Evolutionary conservation across 2,329 filamentous ascomycete genomes (phyloP).

Genomic region (Phaeosphaeriaceae sp.): DNA sequence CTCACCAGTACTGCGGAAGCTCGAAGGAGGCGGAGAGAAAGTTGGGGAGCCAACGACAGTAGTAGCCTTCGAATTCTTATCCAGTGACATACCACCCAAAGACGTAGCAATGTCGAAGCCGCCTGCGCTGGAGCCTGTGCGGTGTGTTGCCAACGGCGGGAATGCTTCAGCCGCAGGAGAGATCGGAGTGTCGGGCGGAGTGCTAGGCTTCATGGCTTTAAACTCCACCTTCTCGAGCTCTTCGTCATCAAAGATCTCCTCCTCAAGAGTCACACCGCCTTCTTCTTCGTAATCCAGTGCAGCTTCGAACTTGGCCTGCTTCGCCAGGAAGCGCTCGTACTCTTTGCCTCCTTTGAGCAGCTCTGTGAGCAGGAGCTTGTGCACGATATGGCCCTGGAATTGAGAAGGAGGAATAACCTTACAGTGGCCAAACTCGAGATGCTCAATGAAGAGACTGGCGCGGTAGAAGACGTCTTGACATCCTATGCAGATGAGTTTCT

Average conservation of each 20-base stretch:
- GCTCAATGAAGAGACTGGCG: slow-evolving; percentile 58
- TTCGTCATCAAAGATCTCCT: slow-evolving; percentile 24
- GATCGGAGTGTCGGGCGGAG: slow-evolving; percentile 5
- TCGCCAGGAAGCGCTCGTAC: slow-evolving; percentile 34
- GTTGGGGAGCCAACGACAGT: slow-evolving; percentile 14
- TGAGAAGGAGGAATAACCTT: slow-evolving; percentile 48
- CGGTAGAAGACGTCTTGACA: slow-evolving; percentile 58
- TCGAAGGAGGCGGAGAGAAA: slow-evolving; percentile 1
- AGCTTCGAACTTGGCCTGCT: slow-evolving; percentile 37
- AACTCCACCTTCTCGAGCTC: slow-evolving; percentile 25
- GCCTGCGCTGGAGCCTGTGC: background rate
- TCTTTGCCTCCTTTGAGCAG: slow-evolving; percentile 28
- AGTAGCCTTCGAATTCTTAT: slow-evolving; percentile 10
- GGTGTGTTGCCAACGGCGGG: slow-evolving; percentile 28
- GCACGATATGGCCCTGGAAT: slow-evolving; percentile 58
- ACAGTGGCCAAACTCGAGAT: slow-evolving; percentile 63
- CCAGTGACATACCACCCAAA: slow-evolving; percentile 25
- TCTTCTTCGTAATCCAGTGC: slow-evolving; percentile 36
- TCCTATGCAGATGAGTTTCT: slow-evolving; percentile 61
- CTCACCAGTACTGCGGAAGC: background rate
- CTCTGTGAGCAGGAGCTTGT: slow-evolving; percentile 57
- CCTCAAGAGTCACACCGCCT: slow-evolving; percentile 28
- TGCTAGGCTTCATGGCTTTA: slow-evolving; percentile 34
- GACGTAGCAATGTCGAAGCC: slow-evolving; percentile 12
- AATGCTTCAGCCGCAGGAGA: slow-evolving; percentile 12